These are phyloP conservation scores for Stropharia rugosoannulata DNA, from an alignment of 768 basidiomycete species.

Conservation along the genomic window DNA sequence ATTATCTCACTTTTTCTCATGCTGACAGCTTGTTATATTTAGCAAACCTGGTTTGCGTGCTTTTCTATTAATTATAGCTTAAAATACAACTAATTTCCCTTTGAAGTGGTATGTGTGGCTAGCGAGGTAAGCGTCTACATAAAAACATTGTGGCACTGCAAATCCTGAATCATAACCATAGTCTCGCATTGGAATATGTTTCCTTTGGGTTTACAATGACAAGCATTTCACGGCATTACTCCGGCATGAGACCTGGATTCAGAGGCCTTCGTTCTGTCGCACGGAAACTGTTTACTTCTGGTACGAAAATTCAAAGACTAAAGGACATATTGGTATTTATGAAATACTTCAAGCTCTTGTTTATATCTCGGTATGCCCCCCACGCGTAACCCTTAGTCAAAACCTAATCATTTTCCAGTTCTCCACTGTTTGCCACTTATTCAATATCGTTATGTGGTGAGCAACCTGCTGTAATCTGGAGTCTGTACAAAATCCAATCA, in stretches of 20 bases:
- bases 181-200: constrained; percentile 14
- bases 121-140: constrained; percentile 2
- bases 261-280: constrained; percentile 6
- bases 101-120: constrained; percentile 15
- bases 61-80: background rate
- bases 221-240: constrained; percentile 12
- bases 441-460: constrained; percentile 17
- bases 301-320: constrained; percentile 3
- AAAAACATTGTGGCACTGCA: background rate
- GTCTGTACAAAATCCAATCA: background rate
- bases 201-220: constrained; percentile 13
- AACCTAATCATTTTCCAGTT: constrained; percentile 10
- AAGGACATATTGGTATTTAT: background rate
- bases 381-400: constrained; percentile 3
- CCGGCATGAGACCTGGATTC: constrained; percentile 5
- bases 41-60: constrained; percentile 5
- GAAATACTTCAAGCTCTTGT: background rate
- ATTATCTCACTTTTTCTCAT: background rate
- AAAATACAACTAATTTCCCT: background rate
- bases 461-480: background rate
- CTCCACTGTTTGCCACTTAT: constrained; percentile 11
- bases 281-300: constrained; percentile 11
- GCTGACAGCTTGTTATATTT: background rate
- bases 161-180: background rate
- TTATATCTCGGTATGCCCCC: constrained; percentile 9